These are phyloP conservation scores for Geranium incanum DNA, from an alignment of 441 rosid genomes.

Conservation along the genomic window DNA sequence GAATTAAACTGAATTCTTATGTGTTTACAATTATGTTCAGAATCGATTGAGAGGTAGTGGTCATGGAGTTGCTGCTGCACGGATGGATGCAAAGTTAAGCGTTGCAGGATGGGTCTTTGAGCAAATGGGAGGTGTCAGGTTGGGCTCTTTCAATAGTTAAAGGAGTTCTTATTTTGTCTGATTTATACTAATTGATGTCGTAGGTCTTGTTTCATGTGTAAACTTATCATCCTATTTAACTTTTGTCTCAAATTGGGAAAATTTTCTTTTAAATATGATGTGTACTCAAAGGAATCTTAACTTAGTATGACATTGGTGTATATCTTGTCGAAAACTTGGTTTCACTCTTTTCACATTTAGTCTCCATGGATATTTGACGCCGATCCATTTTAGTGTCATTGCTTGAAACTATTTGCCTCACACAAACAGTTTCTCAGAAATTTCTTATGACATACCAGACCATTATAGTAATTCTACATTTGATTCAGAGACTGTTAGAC, in stretches of 20 bases:
- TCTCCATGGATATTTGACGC: constrained; percentile 1
- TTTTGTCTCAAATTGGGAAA: not conserved
- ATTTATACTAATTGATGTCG: not conserved
- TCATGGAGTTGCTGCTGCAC: constrained; percentile 75
- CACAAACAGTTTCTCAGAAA: not conserved
- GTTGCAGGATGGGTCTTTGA: constrained; percentile 92
- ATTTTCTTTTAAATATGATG: constrained; percentile 1
- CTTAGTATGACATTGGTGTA: not conserved
- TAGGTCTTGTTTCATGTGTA: not conserved
- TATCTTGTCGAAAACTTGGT: not conserved
- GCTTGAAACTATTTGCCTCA: not conserved
- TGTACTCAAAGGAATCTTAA: not conserved
- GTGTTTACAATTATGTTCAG: constrained; percentile 31
- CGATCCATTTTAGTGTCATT: not conserved
- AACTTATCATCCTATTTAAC: not conserved
- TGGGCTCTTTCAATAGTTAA: constrained; percentile 17
- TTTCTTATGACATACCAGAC: not conserved
- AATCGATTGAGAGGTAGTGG: constrained; percentile 86
- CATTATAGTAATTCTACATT: not conserved
- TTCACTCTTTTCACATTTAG: not conserved
- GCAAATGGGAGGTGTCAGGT: constrained; percentile 98
- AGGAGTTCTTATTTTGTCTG: constrained; percentile 8
- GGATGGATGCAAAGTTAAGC: constrained; percentile 91
- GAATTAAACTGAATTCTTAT: constrained; percentile 10
- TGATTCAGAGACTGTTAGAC: not conserved